Conservation (phyloP, 768 basidiomycete genomes). For the Cubamyces lactineus region DNA sequence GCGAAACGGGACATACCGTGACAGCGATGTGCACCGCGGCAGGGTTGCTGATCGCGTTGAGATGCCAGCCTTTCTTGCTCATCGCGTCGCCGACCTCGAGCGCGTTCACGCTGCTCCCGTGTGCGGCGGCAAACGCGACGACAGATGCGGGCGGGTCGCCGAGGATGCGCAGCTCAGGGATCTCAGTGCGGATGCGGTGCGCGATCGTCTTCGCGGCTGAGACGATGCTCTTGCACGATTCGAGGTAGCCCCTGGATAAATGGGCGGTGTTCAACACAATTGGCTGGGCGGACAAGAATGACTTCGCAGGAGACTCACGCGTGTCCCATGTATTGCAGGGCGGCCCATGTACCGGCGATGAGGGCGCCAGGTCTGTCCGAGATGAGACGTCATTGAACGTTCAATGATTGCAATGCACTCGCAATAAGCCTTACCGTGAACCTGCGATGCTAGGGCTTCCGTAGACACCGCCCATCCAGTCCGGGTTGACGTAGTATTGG, state of each 20-base stretch:
- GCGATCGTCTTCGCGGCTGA: conserved; percentile 71
- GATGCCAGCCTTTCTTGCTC: conserved; percentile 86
- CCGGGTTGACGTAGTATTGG: conserved; percentile 86
- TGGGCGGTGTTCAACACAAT: not conserved
- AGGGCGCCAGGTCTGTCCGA: conserved; percentile 80
- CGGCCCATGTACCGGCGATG: conserved; percentile 96
- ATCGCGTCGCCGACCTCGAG: conserved; percentile 91
- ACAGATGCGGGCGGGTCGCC: conserved; percentile 91
- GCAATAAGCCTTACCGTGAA: conserved; percentile 60
- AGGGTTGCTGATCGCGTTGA: conserved; percentile 82
- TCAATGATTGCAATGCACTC: conserved; percentile 24
- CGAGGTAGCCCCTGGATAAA: conserved; percentile 76
- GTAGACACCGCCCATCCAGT: conserved; percentile 89
- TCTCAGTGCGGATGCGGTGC: conserved; percentile 60
- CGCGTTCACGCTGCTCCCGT: conserved; percentile 61
- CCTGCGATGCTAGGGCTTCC: conserved; percentile 89
- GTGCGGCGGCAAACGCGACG: conserved; percentile 80
- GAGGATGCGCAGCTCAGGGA: conserved; percentile 86
- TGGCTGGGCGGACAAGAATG: not conserved
- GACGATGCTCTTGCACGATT: conserved; percentile 85
- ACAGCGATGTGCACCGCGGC: conserved; percentile 91
- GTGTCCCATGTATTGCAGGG: conserved; percentile 90
- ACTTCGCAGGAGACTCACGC: conserved; percentile 52
- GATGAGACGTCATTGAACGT: not conserved
- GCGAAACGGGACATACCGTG: conserved; percentile 60